Conservation (phyloP, 75 land plant species). For the Cunninghamia lanceolata region DNA sequence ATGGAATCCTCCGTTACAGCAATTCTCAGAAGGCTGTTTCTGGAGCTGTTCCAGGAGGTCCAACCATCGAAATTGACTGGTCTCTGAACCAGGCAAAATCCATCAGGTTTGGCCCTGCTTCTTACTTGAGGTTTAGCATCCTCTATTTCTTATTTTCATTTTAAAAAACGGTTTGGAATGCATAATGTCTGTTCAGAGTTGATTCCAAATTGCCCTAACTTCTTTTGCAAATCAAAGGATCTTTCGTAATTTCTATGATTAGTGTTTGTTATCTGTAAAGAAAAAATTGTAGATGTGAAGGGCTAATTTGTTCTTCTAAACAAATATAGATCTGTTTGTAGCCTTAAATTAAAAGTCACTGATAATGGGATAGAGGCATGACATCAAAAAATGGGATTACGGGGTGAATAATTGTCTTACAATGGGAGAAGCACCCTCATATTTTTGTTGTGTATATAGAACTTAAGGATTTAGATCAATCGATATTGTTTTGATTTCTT, state of each 20-base stretch:
- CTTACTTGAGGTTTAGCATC: not conserved
- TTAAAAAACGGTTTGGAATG: not conserved
- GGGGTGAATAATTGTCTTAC: not conserved
- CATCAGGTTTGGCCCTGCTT: conserved; percentile 27
- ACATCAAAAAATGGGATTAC: not conserved
- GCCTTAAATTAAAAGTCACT: not conserved
- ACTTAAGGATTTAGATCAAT: not conserved
- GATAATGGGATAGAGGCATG: not conserved
- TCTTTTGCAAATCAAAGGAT: not conserved
- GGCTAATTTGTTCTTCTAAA: not conserved
- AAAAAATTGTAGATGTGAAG: not conserved
- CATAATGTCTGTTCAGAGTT: not conserved
- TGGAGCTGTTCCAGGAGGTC: conserved; percentile 61
- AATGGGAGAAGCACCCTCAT: not conserved
- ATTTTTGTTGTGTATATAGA: not conserved
- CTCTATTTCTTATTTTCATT: not conserved
- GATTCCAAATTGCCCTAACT: not conserved
- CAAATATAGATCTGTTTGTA: not conserved
- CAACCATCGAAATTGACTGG: conserved; percentile 45
- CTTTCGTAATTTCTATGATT: not conserved
- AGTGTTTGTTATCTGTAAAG: not conserved
- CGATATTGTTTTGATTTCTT: not conserved
- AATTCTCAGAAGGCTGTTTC: conserved; percentile 49
- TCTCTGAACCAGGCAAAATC: conserved; percentile 62
- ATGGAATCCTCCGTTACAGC: conserved; percentile 57